phyloP scores from a whole-genome alignment of 495 filamentous ascomycete genomes.

The Daldinia childiae region DNA sequence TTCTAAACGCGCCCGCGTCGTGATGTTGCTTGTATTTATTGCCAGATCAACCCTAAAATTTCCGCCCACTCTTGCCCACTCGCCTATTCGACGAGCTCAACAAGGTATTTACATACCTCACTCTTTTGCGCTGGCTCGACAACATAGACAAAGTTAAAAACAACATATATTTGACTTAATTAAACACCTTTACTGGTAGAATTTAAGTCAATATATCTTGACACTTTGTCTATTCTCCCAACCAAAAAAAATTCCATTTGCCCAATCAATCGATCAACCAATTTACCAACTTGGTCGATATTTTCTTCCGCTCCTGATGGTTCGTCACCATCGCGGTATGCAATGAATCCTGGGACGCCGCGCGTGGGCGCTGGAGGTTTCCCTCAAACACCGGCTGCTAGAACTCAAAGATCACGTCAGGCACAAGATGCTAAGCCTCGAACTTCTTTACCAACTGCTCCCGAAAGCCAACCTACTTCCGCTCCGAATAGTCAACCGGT shows the following conservation, averaged over 20 bases:
- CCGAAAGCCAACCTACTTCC: constrained; percentile 41
- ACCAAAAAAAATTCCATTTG: neutral
- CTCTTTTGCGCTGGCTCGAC: constrained; percentile 1
- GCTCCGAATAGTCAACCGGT: constrained; percentile 62
- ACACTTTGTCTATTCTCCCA: neutral
- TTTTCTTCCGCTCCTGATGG: constrained; percentile 25
- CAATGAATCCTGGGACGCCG: constrained; percentile 54
- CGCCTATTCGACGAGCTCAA: constrained; percentile 13
- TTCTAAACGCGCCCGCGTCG: constrained; percentile 39
- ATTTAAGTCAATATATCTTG: neutral
- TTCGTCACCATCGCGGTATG: constrained; percentile 52
- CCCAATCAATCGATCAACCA: neutral
- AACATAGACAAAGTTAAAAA: neutral
- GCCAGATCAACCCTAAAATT: constrained; percentile 13
- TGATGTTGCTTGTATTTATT: constrained; percentile 29
- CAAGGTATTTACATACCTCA: constrained; percentile 22
- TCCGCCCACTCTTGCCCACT: neutral
- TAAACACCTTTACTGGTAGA: neutral
- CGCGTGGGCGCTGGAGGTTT: constrained; percentile 54
- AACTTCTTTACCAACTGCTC: constrained; percentile 49
- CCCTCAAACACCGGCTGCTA: constrained; percentile 51
- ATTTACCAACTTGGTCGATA: neutral
- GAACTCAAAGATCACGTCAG: constrained; percentile 22
- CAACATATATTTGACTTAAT: neutral
- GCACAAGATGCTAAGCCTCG: constrained; percentile 29